Base-by-base conservation (phyloP, 768 basidiomycete species). In the Rickenella mellea region DNA sequence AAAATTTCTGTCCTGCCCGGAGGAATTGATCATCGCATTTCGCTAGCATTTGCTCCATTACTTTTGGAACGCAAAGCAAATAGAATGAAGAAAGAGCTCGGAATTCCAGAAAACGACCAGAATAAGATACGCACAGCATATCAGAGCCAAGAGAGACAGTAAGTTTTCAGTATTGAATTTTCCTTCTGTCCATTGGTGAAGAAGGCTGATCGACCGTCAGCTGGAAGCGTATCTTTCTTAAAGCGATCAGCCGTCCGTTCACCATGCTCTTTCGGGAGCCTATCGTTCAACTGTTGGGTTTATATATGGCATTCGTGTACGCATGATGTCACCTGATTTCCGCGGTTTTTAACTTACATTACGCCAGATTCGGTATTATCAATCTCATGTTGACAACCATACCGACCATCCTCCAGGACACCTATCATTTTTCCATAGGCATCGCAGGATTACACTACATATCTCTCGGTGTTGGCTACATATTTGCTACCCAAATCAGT, bases 221-320 rank as follows among this genome's bases (percentile, higher is more conserved):
- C 32, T 48, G 43, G 47, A 12, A 46, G 19, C 14, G 38, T 8
- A 53, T 61, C 12, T 35, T 67, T 26, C 44, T 45, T 17, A 49
- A 57, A n/a, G 58, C 59, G 2, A 50, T 65, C 35, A 30, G 55
- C 37, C 50, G 65, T 25, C 66, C 67, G 0, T 58, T 67, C 49
- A 51, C 44, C 7, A 42, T 62, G 25, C 48, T 62, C 35, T 12
- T 41, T 27, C 32, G 28, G 10, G 57, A 60, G 40, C 56, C 54
- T 10, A 55, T 60, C 40, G 38, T 59, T 35, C 57, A 56, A 40
- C 24, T 56, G 10, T 45, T 56, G 3, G 47, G 50, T 0, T 24
- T 51, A 1, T 56, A 53, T 22, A 45, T 55, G 40, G 43, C 51
- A 1, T 39, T 62, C 21, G 49, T 60, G 39, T 60, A 50, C 22